These are phyloP conservation scores for Corymbia citriodora DNA, from an alignment of 441 rosid species.

Conservation along the genomic window DNA sequence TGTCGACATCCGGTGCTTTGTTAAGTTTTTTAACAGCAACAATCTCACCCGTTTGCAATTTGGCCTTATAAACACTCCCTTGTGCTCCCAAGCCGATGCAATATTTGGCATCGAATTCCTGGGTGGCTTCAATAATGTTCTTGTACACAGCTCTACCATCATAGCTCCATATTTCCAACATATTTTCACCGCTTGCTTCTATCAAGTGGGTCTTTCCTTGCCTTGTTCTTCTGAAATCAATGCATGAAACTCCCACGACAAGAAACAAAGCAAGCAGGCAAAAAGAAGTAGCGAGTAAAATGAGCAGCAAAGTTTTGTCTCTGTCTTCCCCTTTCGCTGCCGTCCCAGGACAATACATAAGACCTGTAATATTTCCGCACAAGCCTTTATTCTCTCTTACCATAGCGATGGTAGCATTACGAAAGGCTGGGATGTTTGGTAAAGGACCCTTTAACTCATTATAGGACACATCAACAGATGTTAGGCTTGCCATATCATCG, in stretches of 20 bases:
- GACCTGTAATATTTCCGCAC: constrained; percentile 12
- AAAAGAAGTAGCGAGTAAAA: constrained; percentile 4
- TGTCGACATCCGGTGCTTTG: background rate
- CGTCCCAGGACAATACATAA: constrained; percentile 3
- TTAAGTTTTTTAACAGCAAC: background rate
- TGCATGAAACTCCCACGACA: background rate
- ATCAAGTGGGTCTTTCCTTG: background rate
- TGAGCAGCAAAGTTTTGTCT: background rate
- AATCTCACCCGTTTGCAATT: background rate
- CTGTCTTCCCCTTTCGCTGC: background rate
- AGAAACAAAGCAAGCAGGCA: background rate
- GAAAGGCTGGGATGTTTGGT: constrained; percentile 27
- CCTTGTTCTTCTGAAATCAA: background rate
- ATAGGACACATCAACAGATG: background rate
- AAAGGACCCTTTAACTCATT: constrained; percentile 26
- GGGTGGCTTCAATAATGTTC: background rate
- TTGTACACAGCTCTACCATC: background rate
- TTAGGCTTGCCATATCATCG: background rate
- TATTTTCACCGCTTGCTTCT: background rate
- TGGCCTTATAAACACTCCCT: background rate
- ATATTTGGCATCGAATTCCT: background rate
- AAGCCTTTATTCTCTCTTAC: constrained; percentile 22
- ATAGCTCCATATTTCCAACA: background rate
- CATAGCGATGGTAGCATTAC: constrained; percentile 1
- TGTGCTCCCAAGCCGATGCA: background rate